Evolutionary conservation across 768 basidiomycete species (phyloP).

Genomic region (Leucosporidium creatinivorum): DNA sequence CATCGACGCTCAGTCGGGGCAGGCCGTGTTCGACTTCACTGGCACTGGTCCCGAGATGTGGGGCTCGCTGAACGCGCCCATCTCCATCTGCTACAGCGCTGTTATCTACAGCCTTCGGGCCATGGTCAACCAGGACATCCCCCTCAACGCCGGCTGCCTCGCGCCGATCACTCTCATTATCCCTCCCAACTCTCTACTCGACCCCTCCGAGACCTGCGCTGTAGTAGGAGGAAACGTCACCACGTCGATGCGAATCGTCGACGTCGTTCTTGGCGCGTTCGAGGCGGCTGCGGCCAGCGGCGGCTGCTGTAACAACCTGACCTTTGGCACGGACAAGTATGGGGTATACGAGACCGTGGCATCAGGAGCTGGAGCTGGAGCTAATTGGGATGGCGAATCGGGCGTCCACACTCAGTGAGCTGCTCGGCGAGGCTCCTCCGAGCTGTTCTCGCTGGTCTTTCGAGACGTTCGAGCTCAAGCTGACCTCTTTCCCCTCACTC

Average conservation of each 20-base stretch:
- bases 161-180: constrained; percentile 53
- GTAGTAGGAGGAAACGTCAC: constrained; percentile 90
- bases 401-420: constrained; percentile 57
- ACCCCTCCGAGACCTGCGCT: constrained; percentile 76
- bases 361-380: constrained; percentile 86
- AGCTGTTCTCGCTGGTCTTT: too few species aligned
- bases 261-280: constrained; percentile 88
- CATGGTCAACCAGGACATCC: constrained; percentile 50
- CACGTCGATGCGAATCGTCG: constrained; percentile 86
- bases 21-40: constrained; percentile 72
- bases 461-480: neutral
- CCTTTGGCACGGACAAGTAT: neutral
- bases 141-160: constrained; percentile 86
- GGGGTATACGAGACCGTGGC: constrained; percentile 65
- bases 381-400: constrained; percentile 80
- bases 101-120: constrained; percentile 40
- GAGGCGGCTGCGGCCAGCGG: constrained; percentile 85
- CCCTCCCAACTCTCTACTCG: constrained; percentile 67
- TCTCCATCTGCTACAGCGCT: constrained; percentile 46
- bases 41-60: constrained; percentile 47
- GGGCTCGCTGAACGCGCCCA: constrained; percentile 76
- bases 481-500: neutral
- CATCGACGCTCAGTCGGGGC: constrained; percentile 65
- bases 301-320: constrained; percentile 59
- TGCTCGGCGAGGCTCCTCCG: neutral